Evolutionary conservation across 805 yeast species (phyloP), one percentile per base, ranked within the genome.

Genomic region (Zygotorulaspora chibaensis): DNA sequence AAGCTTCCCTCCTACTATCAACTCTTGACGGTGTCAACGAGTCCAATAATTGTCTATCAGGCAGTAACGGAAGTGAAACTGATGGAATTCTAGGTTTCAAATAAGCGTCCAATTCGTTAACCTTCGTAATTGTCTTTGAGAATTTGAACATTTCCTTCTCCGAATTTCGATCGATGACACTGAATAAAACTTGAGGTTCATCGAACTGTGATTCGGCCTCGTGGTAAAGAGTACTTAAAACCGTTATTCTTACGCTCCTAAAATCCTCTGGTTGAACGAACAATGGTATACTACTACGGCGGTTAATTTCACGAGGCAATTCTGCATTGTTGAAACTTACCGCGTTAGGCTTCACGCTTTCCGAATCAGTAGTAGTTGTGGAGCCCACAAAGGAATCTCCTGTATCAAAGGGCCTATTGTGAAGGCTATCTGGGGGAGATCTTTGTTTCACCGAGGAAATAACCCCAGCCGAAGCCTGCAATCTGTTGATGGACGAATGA

Each of bases 81-180:
- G 68, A 47, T 18, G 80, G 78, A 40, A 79, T 75, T 46, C 71
- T 71, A 3, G 77, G 77, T 51, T 88, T 71, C 9, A 87, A 68
- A 33, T 74, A 77, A 17, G 67, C 63, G 63, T 88, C 95, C 50
- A 90, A 72, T 8, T 73, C 70, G 5, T 70, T 51, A n/a, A 91
- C 67, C 54, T 82, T 83, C 1, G 76, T 67, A 47, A 80, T 75
- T 1, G 80, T 64, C 57, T 88, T 88, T 35, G 80, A 70, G 43
- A 87, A 79, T 54, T 81, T 74, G 84, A 95, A 90, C 71, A 86
- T 76, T 55, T 82, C 87, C 49, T 80, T 80, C 33, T 72, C 69
- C 2, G 81, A 66, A 18, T 73, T 79, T 28, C 81, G 74, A 53
- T 85, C 91, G 38, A 75, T 68, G 3, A 85, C 79, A 13, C 83